Evolutionary conservation across 2,329 filamentous ascomycete genomes (phyloP), one percentile per base, ranked within the genome.

Genomic region (Drechslerella coelobrocha): DNA sequence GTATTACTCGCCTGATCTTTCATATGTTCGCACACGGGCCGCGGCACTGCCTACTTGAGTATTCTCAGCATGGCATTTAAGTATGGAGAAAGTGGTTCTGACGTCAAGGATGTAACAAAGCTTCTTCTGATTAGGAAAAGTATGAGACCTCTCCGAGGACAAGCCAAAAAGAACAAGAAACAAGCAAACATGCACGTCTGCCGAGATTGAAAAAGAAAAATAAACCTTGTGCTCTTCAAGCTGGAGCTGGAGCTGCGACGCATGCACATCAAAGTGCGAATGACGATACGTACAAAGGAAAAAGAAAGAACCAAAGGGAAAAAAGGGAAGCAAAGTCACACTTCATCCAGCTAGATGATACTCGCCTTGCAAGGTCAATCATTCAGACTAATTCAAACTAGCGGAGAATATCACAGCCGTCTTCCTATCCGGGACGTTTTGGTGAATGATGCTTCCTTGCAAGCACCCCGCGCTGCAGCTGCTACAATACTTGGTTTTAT

Each of bases 21-120:
- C 47, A 53, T 39, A 53, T 39, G 61, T 59, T n/a, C n/a, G n/a
- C n/a, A n/a, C n/a, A n/a, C n/a, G n/a, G n/a, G n/a, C n/a, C n/a
- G n/a, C n/a, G n/a, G n/a, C n/a, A n/a, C n/a, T n/a, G n/a, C n/a
- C n/a, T n/a, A n/a, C n/a, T n/a, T n/a, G n/a, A n/a, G n/a, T n/a
- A n/a, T n/a, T n/a, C n/a, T n/a, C n/a, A n/a, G n/a, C n/a, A n/a
- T n/a, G n/a, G n/a, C n/a, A n/a, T n/a, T n/a, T n/a, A n/a, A n/a
- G n/a, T n/a, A n/a, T 45, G 17, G 26, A 45, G 55, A 41, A 50
- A 45, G 56, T 56, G 54, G 63, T 43, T 56, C 63, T 68, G 63
- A 68, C 63, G 63, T 68, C 63, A 61, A 68, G n/a, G 51, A 55
- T 68, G 63, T 68, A 68, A 61, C 63, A 56, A 61, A 52, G 43